phyloP scores from a whole-genome alignment of 306 rosid genomes.

The Castanopsis chinensis region DNA sequence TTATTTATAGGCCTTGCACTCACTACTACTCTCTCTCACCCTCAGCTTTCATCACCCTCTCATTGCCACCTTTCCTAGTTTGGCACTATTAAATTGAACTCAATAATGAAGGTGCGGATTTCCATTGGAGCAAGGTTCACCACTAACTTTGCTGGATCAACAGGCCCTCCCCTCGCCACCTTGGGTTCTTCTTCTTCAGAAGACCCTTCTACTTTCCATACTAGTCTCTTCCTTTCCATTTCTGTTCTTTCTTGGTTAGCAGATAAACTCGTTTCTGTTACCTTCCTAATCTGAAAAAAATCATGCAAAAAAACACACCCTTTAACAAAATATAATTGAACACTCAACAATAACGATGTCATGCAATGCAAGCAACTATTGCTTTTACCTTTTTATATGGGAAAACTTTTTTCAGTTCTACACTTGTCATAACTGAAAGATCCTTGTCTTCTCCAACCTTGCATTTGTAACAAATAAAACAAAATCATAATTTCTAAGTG shows the following conservation, averaged over 20 bases:
- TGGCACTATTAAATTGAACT: too few species aligned
- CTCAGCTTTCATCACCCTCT: too few species aligned
- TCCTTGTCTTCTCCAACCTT: slow-evolving; percentile 63
- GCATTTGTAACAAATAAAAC: slow-evolving; percentile 12
- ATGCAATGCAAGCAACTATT: neutral
- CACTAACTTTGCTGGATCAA: slow-evolving; percentile 54
- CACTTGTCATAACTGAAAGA: slow-evolving; percentile 53
- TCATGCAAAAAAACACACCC: neutral
- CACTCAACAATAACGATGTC: neutral
- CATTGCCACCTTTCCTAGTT: too few species aligned
- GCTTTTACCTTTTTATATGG: slow-evolving; percentile 53
- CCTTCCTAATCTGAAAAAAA: slow-evolving; percentile 42
- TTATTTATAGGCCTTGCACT: too few species aligned
- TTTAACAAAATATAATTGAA: neutral
- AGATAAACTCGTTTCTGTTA: slow-evolving; percentile 60
- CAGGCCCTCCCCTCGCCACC: slow-evolving; percentile 54
- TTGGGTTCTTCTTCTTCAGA: slow-evolving; percentile 13
- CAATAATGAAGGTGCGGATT: slow-evolving; percentile 51
- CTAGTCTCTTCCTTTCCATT: slow-evolving; percentile 74
- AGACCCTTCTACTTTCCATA: slow-evolving; percentile 64
- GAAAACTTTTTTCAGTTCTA: slow-evolving; percentile 63
- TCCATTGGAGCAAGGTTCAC: slow-evolving; percentile 70
- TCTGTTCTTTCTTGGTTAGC: slow-evolving; percentile 73
- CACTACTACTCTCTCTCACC: too few species aligned
- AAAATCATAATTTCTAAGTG: neutral